Evolutionary conservation across 352 stramenopile genomes (phyloP), one percentile per base, ranked within the genome.

Genomic region (Phytophthora citricola): DNA sequence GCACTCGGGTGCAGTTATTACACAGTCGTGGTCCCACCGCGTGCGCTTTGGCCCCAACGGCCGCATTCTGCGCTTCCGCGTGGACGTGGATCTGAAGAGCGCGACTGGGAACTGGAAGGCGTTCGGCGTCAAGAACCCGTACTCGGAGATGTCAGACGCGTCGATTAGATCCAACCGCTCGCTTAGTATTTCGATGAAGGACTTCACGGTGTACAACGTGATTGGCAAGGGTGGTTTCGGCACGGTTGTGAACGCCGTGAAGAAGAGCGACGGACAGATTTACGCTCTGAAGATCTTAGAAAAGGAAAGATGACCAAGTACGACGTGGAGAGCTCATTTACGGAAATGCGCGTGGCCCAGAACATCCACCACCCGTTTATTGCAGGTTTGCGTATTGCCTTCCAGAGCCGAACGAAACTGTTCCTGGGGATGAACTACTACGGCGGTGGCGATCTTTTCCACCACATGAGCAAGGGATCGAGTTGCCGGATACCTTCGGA

Each of bases 261-360:
- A 95, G 63, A 95, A 95, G 59, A 95, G 89, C 58, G 89, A 95
- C 47, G 88, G 88, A 17, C 87, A 94, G 51, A 94, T 97, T 47
- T 97, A 95, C 60, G 90, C 90, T n/a, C 74, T 97, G 22, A 97
- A 97, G 67, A 95, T 97, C 48, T 76, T 97, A 63, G 85, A 95
- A 48, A 97, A 97, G 61, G 79, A 55, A 93, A 93, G 53, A 93
- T 97, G 87, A 93, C 87, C 57, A 94, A 95, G 63, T 93, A 95
- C 70, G 88, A 95, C 55, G 91, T 95, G 24, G 88, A 95, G 52
- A 93, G 82, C 52, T 94, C 87, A 47, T 94, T 95, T 69, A 95
- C 87, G 5, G 90, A 97, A 71, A 95, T 95, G 86, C 87, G 83
- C 4, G 88, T 97, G 48, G 87, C 85, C 10, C 85, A 94, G 56